Conservation (phyloP, 202 grass and related monocot genomes). For the Panicum virgatum region DNA sequence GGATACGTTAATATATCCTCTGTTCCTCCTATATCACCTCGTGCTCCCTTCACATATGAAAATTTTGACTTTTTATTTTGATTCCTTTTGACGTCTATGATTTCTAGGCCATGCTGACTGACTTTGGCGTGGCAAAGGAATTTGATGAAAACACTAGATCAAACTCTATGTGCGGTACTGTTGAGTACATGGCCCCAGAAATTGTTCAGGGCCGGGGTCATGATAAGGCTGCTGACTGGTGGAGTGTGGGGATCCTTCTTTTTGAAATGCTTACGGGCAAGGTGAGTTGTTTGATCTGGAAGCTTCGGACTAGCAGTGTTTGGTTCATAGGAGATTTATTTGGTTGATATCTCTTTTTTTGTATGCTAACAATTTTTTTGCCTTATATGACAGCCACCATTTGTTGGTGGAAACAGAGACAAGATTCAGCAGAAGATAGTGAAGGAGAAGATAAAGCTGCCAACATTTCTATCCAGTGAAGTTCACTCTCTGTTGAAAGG, state of each 20-base stretch:
- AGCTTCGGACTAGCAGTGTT: conserved; percentile 13
- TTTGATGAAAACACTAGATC: conserved; percentile 97
- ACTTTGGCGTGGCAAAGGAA: conserved; percentile 95
- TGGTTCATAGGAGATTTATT: background rate
- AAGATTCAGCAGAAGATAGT: conserved; percentile 96
- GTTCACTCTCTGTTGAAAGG: conserved; percentile 94
- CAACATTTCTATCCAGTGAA: conserved; percentile 71
- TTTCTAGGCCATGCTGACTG: conserved; percentile 84
- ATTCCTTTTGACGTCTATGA: background rate
- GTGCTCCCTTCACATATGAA: background rate
- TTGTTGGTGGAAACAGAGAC: conserved; percentile 74
- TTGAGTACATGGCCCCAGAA: conserved; percentile 99
- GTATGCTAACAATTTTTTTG: conserved; percentile 9
- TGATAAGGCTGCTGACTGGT: conserved; percentile 99
- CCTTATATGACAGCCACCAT: conserved; percentile 70
- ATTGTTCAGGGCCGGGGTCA: conserved; percentile 88
- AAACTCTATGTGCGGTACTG: conserved; percentile 93
- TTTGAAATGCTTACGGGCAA: conserved; percentile 99
- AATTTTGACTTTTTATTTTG: background rate
- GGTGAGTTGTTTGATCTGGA: conserved; percentile 48
- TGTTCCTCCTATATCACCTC: background rate
- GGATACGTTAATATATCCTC: background rate
- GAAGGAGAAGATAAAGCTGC: conserved; percentile 93
- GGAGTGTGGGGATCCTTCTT: conserved; percentile 95
- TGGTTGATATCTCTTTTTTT: background rate